These are phyloP conservation scores for Poterioochromonas sp. DNA, from an alignment of 352 stramenopile species.

Conservation along the genomic window DNA sequence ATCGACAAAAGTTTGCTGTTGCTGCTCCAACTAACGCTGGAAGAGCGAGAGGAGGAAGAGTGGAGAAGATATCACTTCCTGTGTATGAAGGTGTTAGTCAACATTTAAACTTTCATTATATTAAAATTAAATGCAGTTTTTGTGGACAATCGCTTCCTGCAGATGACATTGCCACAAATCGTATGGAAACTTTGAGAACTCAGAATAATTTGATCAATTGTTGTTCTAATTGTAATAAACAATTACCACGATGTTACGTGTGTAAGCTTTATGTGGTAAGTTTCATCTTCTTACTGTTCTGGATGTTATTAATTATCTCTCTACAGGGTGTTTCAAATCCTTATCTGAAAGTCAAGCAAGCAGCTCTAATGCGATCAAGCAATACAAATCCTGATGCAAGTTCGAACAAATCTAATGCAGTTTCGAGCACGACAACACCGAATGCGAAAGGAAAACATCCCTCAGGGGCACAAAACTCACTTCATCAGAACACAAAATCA, in stretches of 20 bases:
- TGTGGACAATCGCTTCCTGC: background rate
- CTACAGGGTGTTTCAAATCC: constrained; percentile 11
- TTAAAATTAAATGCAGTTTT: background rate
- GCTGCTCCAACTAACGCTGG: too few relatives aligned
- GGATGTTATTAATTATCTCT: constrained; percentile 17
- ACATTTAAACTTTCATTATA: too few relatives aligned
- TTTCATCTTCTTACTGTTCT: constrained; percentile 15
- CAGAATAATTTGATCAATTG: background rate
- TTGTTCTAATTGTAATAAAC: constrained; percentile 21
- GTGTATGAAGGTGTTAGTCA: too few relatives aligned
- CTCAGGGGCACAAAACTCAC: constrained; percentile 8
- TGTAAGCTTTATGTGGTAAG: constrained; percentile 16
- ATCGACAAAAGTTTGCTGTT: too few relatives aligned
- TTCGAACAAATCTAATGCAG: constrained; percentile 14
- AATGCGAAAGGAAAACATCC: constrained; percentile 13
- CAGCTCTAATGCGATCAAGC: constrained; percentile 10
- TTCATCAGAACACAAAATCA: constrained; percentile 15
- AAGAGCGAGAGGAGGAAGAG: too few relatives aligned
- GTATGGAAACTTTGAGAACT: background rate
- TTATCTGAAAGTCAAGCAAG: constrained; percentile 14
- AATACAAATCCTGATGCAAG: constrained; percentile 14
- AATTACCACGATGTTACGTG: constrained; percentile 23
- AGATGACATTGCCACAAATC: background rate
- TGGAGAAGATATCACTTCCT: too few relatives aligned
- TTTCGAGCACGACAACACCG: constrained; percentile 8